Conservation (phyloP, 108 stramenopile species). For the Skeletonema costatum region DNA sequence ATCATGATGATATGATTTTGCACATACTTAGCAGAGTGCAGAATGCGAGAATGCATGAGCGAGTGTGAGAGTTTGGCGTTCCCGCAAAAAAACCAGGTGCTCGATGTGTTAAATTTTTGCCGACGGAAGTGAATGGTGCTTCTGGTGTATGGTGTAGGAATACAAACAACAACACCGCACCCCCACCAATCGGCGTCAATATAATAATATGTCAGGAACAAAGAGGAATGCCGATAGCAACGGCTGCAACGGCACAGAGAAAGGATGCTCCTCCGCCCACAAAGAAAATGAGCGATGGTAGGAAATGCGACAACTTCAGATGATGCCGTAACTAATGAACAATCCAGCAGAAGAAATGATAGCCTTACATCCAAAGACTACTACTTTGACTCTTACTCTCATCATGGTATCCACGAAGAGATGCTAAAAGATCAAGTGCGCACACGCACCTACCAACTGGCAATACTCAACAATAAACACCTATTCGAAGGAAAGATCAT, state of each 20-base stretch:
- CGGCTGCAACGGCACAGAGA: background rate
- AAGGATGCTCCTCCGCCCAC: background rate
- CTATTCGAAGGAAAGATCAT: conserved; percentile 88
- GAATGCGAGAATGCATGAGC: too few relatives aligned
- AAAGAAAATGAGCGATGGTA: background rate
- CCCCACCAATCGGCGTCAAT: background rate
- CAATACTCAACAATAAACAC: conserved; percentile 79
- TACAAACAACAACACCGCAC: background rate
- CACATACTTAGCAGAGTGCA: too few relatives aligned
- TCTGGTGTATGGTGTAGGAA: too few relatives aligned
- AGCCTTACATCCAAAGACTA: conserved; percentile 79
- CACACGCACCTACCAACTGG: conserved; percentile 87
- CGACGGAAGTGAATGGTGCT: too few relatives aligned
- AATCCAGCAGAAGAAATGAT: conserved; percentile 6
- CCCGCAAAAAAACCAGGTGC: too few relatives aligned
- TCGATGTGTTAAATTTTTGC: too few relatives aligned
- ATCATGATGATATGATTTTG: too few relatives aligned
- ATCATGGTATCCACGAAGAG: conserved; percentile 97
- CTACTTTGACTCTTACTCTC: conserved; percentile 95
- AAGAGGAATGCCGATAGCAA: background rate
- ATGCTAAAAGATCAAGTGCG: conserved; percentile 97
- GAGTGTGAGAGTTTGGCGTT: too few relatives aligned
- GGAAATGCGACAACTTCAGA: background rate
- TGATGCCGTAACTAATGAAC: background rate
- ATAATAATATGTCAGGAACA: background rate